A percentile compares a stretch with the other conserved stretches of the same genome.
Evolutionary conservation across 208 protist species (phyloP).

Genomic region (Sergeia podlipaevii): DNA sequence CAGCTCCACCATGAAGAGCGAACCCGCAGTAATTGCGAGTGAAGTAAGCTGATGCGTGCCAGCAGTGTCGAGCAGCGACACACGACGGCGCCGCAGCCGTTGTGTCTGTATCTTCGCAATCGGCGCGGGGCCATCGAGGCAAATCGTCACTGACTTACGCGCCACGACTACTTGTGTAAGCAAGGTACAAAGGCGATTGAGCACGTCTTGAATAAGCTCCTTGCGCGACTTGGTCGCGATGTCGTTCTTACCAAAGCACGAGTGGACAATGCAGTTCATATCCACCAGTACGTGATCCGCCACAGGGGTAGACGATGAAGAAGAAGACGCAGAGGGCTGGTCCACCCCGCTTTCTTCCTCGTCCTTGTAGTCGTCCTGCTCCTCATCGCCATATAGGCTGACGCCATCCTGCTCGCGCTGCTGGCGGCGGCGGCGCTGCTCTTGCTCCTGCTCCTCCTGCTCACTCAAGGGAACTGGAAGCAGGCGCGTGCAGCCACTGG

Average conservation of each 20-base stretch:
- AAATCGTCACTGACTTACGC: constrained; percentile 60
- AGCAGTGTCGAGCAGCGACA: constrained; percentile 41
- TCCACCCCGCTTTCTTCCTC: too few species aligned
- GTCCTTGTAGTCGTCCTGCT: background rate
- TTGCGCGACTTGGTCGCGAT: constrained; percentile 29
- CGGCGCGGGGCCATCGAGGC: constrained; percentile 79
- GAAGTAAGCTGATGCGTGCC: constrained; percentile 46
- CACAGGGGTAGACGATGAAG: constrained; percentile 4
- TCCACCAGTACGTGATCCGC: constrained; percentile 81
- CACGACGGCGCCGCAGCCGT: constrained; percentile 68
- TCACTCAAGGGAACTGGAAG: constrained; percentile 50
- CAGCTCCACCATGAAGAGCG: constrained; percentile 82
- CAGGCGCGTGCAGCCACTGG: constrained; percentile 58
- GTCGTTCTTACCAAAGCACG: constrained; percentile 44
- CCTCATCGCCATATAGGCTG: constrained; percentile 6
- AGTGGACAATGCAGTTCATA: constrained; percentile 86
- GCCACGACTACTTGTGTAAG: constrained; percentile 64
- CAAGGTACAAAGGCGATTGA: constrained; percentile 62
- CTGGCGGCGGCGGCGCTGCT: constrained; percentile 14
- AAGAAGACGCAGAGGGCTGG: too few species aligned
- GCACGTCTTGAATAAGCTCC: constrained; percentile 71
- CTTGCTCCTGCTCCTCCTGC: constrained; percentile 29
- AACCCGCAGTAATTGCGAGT: constrained; percentile 75
- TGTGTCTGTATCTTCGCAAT: constrained; percentile 83
- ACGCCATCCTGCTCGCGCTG: constrained; percentile 11